These are phyloP conservation scores for Globisporangium canariense DNA, from an alignment of 352 stramenopile genomes.

Conservation along the genomic window DNA sequence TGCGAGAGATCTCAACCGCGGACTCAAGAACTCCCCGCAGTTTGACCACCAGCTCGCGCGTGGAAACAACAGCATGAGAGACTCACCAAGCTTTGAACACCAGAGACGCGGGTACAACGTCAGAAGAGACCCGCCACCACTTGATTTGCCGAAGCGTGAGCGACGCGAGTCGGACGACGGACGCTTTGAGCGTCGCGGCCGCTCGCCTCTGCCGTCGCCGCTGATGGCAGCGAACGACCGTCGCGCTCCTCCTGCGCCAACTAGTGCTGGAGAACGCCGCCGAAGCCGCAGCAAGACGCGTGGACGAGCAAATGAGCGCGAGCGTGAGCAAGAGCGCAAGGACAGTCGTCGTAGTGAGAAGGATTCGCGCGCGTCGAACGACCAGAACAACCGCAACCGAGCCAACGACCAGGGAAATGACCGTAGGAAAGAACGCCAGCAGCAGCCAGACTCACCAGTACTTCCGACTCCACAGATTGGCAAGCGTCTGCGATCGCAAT, in stretches of 20 bases:
- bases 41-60: slow-evolving; percentile 2
- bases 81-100: not conserved
- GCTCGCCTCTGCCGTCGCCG: slow-evolving; percentile 31
- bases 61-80: not conserved
- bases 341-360: slow-evolving; percentile 19
- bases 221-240: slow-evolving; percentile 17
- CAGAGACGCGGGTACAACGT: not conserved
- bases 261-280: not conserved
- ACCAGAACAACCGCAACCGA: slow-evolving; percentile 35
- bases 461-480: slow-evolving; percentile 3
- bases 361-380: slow-evolving; percentile 23
- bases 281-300: slow-evolving; percentile 10
- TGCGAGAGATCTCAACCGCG: slow-evolving; percentile 4
- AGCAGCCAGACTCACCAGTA: slow-evolving; percentile 5
- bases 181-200: slow-evolving; percentile 6
- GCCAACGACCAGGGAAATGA: slow-evolving; percentile 28
- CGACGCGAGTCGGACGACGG: slow-evolving; percentile 9
- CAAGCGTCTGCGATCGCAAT: slow-evolving; percentile 23
- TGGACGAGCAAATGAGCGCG: slow-evolving; percentile 4
- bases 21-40: not conserved
- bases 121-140: slow-evolving; percentile 1
- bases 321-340: slow-evolving; percentile 4
- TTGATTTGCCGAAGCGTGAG: slow-evolving; percentile 4
- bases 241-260: not conserved
- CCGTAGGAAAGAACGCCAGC: slow-evolving; percentile 5